phyloP scores from a whole-genome alignment of 129 eudicot species.

The Helianthus tuberosus region DNA sequence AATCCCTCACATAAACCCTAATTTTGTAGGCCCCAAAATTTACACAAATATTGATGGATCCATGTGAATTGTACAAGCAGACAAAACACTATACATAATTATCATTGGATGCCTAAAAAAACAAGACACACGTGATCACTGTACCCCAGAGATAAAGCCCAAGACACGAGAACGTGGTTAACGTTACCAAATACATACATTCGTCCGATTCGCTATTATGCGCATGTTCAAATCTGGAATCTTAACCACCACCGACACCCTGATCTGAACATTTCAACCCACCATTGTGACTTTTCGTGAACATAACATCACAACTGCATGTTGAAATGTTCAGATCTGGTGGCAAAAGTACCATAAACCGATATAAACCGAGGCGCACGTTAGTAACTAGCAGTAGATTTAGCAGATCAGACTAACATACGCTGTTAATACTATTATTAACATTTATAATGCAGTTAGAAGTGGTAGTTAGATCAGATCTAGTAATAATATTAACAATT shows the following conservation, averaged over 20 bases:
- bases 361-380: neutral
- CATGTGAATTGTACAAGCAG: neutral
- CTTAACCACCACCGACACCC: neutral
- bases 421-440: neutral
- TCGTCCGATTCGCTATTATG: slow-evolving; percentile 9
- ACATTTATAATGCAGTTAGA: neutral
- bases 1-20: neutral
- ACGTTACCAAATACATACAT: slow-evolving; percentile 26
- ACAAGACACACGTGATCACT: slow-evolving; percentile 37
- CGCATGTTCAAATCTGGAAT: slow-evolving; percentile 23
- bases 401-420: slow-evolving; percentile 15
- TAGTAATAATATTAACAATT: neutral
- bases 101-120: slow-evolving; percentile 3
- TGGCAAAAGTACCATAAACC: too few relatives aligned
- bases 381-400: neutral
- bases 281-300: neutral
- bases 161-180: slow-evolving; percentile 31
- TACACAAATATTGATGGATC: neutral
- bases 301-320: neutral
- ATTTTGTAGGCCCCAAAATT: neutral
- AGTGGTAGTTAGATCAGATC: slow-evolving; percentile 23
- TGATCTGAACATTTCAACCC: neutral
- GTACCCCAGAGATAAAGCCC: slow-evolving; percentile 25
- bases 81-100: neutral
- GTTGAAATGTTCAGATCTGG: slow-evolving; percentile 27